These are phyloP conservation scores for Pontederia paniculata DNA, from an alignment of 176 grass and related monocot species.

Conservation along the genomic window DNA sequence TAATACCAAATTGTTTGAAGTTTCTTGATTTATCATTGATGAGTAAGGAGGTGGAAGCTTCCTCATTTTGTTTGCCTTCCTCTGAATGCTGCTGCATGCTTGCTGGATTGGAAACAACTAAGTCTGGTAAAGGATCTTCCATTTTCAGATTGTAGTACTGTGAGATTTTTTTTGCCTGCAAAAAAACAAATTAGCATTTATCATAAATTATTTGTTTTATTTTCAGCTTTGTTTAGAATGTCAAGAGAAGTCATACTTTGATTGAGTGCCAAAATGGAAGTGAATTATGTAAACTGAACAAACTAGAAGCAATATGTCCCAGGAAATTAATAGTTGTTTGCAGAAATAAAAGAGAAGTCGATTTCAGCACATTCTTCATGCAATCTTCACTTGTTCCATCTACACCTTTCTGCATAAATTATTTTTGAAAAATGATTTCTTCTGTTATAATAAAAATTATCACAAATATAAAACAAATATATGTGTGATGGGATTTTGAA, in stretches of 20 bases:
- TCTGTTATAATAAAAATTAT: constrained; percentile 5
- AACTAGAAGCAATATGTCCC: constrained; percentile 41
- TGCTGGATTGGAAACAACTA: constrained; percentile 24
- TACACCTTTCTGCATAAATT: constrained; percentile 28
- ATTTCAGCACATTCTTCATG: constrained; percentile 38
- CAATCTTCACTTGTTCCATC: constrained; percentile 51
- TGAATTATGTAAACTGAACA: constrained; percentile 40
- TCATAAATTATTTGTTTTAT: constrained; percentile 5
- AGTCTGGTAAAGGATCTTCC: constrained; percentile 31
- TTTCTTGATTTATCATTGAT: constrained; percentile 34
- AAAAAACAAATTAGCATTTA: constrained; percentile 7
- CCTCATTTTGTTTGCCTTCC: constrained; percentile 27
- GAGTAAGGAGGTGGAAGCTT: constrained; percentile 17
- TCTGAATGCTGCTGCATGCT: constrained; percentile 26
- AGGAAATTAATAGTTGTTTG: constrained; percentile 59
- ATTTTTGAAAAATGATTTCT: constrained; percentile 9
- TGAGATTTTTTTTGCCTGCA: constrained; percentile 42
- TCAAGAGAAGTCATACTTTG: constrained; percentile 13
- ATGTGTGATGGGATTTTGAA: constrained; percentile 1
- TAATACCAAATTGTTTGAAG: constrained; percentile 55
- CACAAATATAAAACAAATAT: constrained; percentile 8
- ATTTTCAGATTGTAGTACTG: constrained; percentile 46
- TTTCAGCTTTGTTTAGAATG: constrained; percentile 11
- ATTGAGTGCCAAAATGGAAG: constrained; percentile 32
- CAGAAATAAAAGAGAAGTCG: constrained; percentile 38